phyloP scores from a whole-genome alignment of 2,329 filamentous ascomycete genomes.

The Fusarium sp. region DNA sequence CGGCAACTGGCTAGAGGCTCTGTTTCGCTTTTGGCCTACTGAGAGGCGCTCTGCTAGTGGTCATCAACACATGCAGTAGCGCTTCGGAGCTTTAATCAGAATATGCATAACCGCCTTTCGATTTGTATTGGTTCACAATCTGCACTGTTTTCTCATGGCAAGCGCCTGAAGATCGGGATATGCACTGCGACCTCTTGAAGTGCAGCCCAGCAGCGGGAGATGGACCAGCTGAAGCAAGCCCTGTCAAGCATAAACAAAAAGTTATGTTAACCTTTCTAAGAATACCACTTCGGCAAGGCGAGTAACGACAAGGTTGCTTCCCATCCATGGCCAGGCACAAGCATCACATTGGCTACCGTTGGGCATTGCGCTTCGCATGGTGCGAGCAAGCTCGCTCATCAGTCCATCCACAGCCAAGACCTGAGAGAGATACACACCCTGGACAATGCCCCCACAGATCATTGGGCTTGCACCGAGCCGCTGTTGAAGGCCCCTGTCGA shows the following conservation, averaged over 20 bases:
- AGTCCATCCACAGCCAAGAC: constrained; percentile 38
- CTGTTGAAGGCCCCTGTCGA: constrained; percentile 31
- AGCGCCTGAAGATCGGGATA: constrained; percentile 3
- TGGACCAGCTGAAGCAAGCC: constrained; percentile 28
- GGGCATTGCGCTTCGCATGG: constrained; percentile 33
- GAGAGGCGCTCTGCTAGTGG: constrained; percentile 27
- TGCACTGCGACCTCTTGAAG: constrained; percentile 1
- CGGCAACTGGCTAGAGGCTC: constrained; percentile 4
- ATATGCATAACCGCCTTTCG: constrained; percentile 30
- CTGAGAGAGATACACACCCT: constrained; percentile 37
- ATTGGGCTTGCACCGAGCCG: constrained; percentile 35
- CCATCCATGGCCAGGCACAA: constrained; percentile 34
- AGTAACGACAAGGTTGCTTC: constrained; percentile 4
- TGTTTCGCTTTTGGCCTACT: constrained; percentile 12
- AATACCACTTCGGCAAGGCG: constrained; percentile 21
- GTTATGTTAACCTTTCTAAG: constrained; percentile 27
- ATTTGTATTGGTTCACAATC: constrained; percentile 18
- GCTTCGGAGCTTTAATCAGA: constrained; percentile 21
- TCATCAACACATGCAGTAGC: constrained; percentile 36
- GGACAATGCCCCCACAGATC: constrained; percentile 18
- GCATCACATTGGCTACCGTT: constrained; percentile 39
- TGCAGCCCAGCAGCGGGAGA: constrained; percentile 19
- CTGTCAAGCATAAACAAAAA: constrained; percentile 44
- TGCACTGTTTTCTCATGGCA: neutral
- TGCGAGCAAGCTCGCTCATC: constrained; percentile 38